Evolutionary conservation across 1,284 basidiomycete genomes (phyloP).

Genomic region (Ustilago loliicola): DNA sequence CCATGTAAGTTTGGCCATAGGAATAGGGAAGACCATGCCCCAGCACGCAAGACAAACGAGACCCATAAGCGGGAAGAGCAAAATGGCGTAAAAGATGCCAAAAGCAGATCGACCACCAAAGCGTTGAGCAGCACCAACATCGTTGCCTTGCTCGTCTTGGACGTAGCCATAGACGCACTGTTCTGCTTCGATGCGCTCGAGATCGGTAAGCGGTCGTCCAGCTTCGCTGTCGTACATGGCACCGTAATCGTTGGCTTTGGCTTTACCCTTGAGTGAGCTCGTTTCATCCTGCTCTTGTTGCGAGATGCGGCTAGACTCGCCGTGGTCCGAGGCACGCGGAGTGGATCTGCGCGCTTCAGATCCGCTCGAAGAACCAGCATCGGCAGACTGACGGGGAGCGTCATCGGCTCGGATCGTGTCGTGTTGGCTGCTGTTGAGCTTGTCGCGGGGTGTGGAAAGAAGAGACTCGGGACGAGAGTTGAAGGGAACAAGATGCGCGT

Average conservation of each 20-base stretch:
- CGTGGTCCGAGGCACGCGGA: slow-evolving; percentile 34
- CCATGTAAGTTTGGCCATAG: slow-evolving; percentile 98
- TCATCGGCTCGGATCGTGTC: slow-evolving; percentile 35
- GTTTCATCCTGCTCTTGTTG: slow-evolving; percentile 49
- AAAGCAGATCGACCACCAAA: slow-evolving; percentile 60
- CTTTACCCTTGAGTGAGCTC: slow-evolving; percentile 53
- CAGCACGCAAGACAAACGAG: slow-evolving; percentile 82
- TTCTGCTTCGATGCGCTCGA: slow-evolving; percentile 59
- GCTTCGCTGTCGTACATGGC: slow-evolving; percentile 30
- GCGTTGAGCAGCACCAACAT: slow-evolving; percentile 58
- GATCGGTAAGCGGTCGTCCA: slow-evolving; percentile 33
- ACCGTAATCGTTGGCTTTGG: slow-evolving; percentile 41
- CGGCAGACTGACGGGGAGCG: slow-evolving; percentile 16
- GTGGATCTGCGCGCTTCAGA: slow-evolving; percentile 40
- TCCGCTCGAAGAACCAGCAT: slow-evolving; percentile 41
- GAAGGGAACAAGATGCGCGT: slow-evolving; percentile 55
- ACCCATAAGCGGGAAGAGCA: slow-evolving; percentile 88
- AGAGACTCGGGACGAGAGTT: slow-evolving; percentile 48
- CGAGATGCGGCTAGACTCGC: slow-evolving; percentile 33
- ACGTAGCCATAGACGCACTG: slow-evolving; percentile 66
- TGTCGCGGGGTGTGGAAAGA: slow-evolving; percentile 27
- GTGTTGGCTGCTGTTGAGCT: slow-evolving; percentile 36
- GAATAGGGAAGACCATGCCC: slow-evolving; percentile 91
- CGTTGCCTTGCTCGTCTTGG: slow-evolving; percentile 57
- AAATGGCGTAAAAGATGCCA: slow-evolving; percentile 80